Conservation (phyloP, 1,284 basidiomycete genomes). For the Microbotryomycetes sp. region DNA sequence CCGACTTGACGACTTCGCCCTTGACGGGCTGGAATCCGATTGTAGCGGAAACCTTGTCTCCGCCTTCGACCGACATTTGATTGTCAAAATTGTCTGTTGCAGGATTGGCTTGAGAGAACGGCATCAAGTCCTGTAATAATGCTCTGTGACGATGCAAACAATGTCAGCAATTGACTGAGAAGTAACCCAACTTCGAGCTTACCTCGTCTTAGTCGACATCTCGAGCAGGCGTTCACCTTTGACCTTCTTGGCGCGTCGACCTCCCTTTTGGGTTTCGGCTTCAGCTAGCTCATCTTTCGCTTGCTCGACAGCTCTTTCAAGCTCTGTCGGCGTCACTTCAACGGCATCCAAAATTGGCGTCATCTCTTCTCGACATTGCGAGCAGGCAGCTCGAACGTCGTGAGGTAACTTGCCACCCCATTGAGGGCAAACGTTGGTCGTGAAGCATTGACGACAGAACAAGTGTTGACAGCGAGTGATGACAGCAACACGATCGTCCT, state of each 20-base stretch:
- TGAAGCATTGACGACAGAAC: constrained; percentile 79
- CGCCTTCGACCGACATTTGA: not conserved
- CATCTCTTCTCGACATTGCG: constrained; percentile 61
- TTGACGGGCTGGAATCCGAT: constrained; percentile 53
- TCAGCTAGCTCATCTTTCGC: constrained; percentile 23
- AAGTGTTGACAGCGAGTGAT: constrained; percentile 91
- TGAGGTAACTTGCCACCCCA: constrained; percentile 63
- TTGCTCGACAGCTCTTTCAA: constrained; percentile 20
- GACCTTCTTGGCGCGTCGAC: constrained; percentile 10
- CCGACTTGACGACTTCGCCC: constrained; percentile 66
- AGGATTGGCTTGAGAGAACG: constrained; percentile 40
- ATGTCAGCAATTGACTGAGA: not conserved
- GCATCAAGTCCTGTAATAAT: constrained; percentile 36
- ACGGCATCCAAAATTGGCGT: constrained; percentile 35
- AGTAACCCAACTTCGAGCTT: not conserved
- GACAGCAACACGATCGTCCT: constrained; percentile 55
- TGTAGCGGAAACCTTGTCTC: constrained; percentile 19
- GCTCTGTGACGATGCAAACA: constrained; percentile 6
- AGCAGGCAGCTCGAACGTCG: constrained; percentile 65
- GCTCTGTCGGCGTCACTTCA: constrained; percentile 30
- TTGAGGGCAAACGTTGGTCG: constrained; percentile 45
- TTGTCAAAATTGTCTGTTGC: constrained; percentile 31
- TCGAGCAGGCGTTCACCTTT: constrained; percentile 31
- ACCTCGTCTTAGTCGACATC: constrained; percentile 38
- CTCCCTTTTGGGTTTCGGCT: not conserved